Conservation (phyloP, 164 flowering plant genomes). For the Stephania yunnanensis region DNA sequence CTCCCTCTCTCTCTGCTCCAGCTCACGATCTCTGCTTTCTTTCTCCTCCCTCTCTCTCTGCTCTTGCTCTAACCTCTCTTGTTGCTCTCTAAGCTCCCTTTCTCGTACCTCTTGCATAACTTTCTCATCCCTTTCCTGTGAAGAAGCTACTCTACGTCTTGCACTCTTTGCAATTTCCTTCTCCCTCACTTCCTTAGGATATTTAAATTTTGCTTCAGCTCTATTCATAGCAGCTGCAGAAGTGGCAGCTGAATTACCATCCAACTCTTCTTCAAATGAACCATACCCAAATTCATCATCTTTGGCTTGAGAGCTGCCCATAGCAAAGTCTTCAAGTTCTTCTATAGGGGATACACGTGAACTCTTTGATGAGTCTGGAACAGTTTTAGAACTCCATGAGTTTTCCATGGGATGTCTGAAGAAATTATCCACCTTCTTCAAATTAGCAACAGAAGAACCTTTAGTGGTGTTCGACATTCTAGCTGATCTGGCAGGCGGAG, state of each 20-base stretch:
- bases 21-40: constrained; percentile 53
- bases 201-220: constrained; percentile 86
- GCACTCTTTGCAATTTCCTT: constrained; percentile 63
- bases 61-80: constrained; percentile 41
- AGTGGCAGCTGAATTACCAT: constrained; percentile 57
- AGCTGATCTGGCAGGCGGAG: constrained; percentile 74
- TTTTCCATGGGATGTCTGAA: constrained; percentile 31
- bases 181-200: constrained; percentile 77
- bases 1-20: constrained; percentile 54
- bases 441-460: constrained; percentile 30
- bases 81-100: constrained; percentile 42
- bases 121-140: constrained; percentile 45
- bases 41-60: constrained; percentile 51
- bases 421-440: constrained; percentile 41
- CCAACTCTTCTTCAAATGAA: constrained; percentile 46
- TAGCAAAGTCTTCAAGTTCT: constrained; percentile 78
- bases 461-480: constrained; percentile 34
- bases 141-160: constrained; percentile 53
- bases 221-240: constrained; percentile 80
- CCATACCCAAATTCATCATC: constrained; percentile 35
- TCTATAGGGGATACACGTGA: constrained; percentile 47
- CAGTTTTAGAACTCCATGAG: constrained; percentile 37
- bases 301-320: constrained; percentile 39
- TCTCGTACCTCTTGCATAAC: constrained; percentile 38
- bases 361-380: constrained; percentile 33